These are phyloP conservation scores for Cadophora gregata DNA, from an alignment of 2,329 filamentous ascomycete species.

Conservation along the genomic window DNA sequence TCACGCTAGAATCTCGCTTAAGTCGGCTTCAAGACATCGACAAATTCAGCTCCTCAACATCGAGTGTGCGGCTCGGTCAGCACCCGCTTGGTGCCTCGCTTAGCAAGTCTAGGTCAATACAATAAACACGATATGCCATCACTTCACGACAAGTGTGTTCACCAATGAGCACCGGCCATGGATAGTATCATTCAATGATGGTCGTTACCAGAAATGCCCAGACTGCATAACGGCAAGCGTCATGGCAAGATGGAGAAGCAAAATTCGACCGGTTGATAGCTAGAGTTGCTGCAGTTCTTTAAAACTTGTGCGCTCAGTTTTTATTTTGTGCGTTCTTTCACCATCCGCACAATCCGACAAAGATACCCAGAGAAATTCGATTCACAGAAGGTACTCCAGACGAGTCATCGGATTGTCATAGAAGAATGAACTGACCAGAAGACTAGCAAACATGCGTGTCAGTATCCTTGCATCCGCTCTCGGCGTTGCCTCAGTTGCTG, in stretches of 20 bases:
- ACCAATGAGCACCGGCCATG: not conserved
- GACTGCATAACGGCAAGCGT: not conserved
- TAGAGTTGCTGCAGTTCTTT: not conserved
- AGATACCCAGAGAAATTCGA: not conserved
- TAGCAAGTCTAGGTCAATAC: not conserved
- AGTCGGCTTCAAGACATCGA: too few relatives aligned
- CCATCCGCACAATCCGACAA: not conserved
- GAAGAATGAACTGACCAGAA: not conserved
- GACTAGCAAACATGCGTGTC: not conserved
- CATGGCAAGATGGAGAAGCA: not conserved
- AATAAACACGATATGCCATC: not conserved
- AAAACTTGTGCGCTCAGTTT: not conserved
- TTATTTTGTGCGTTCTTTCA: too few relatives aligned
- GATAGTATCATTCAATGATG: not conserved
- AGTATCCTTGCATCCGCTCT: not conserved
- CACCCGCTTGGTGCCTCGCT: not conserved
- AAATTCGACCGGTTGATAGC: not conserved
- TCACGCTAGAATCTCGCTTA: too few relatives aligned
- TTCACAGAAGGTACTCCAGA: not conserved
- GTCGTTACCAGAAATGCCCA: not conserved
- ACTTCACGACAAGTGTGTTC: not conserved
- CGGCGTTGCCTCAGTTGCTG: not conserved
- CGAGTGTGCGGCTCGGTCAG: too few relatives aligned
- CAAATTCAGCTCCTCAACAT: too few relatives aligned
- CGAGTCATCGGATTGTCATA: not conserved